Evolutionary conservation across 148 eudicot species (phyloP).

Genomic region (Fagopyrum esculentum): DNA sequence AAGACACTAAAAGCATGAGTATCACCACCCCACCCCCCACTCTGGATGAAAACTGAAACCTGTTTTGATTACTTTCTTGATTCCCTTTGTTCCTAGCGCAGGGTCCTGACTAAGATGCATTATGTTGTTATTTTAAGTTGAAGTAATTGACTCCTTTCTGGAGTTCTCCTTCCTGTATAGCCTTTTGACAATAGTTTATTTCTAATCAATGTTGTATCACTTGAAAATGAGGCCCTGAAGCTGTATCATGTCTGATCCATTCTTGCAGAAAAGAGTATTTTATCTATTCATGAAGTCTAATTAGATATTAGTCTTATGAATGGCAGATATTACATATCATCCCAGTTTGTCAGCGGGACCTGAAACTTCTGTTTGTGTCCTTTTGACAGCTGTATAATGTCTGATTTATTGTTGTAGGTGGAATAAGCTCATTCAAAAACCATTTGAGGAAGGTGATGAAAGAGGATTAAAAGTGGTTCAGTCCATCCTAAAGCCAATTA

Average conservation of each 20-base stretch:
- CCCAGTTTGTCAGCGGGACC: not conserved
- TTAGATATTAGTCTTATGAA: not conserved
- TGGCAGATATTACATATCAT: not conserved
- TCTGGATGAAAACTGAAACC: not conserved
- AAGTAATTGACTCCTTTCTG: not conserved
- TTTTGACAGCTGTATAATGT: not conserved
- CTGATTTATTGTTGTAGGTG: constrained; percentile 41
- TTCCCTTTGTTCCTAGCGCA: not conserved
- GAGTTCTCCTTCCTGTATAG: not conserved
- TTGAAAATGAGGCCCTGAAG: not conserved
- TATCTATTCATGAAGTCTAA: not conserved
- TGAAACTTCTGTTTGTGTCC: not conserved
- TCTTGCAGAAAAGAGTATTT: not conserved
- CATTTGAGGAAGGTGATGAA: constrained; percentile 97
- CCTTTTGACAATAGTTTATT: not conserved
- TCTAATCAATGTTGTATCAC: not conserved
- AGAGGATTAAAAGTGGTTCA: constrained; percentile 87
- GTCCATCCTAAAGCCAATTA: constrained; percentile 76
- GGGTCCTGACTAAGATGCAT: not conserved
- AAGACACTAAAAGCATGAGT: not conserved
- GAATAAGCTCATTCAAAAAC: constrained; percentile 93
- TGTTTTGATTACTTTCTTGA: not conserved
- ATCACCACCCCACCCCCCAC: too few relatives aligned
- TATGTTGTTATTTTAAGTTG: not conserved
- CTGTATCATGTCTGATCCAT: not conserved